A percentile compares a stretch with the other conserved stretches of the same genome.
These are phyloP conservation scores for Carex cristatella DNA, from an alignment of 176 grass and related monocot species.

Conservation along the genomic window DNA sequence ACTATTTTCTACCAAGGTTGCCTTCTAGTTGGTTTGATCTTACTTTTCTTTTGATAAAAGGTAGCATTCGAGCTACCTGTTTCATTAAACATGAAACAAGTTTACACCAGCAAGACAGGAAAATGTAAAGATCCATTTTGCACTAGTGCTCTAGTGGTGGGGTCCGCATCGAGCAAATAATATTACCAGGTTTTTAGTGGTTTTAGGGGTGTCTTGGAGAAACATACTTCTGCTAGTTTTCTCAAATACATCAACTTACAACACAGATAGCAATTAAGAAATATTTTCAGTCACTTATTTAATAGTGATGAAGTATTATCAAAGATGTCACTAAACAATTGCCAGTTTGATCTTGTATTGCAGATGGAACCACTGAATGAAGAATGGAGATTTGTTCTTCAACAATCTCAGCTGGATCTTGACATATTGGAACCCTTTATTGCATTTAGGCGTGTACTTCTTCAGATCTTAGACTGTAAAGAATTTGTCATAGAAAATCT, in stretches of 20 bases:
- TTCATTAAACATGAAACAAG: too few relatives aligned
- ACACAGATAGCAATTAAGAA: not conserved
- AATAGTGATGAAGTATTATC: not conserved
- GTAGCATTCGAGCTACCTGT: too few relatives aligned
- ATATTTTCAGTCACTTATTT: not conserved
- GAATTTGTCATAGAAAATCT: constrained; percentile 67
- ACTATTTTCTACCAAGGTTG: not conserved
- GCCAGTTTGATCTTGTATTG: constrained; percentile 23
- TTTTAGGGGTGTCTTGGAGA: not conserved
- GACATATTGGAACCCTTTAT: constrained; percentile 89
- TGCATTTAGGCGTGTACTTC: constrained; percentile 65
- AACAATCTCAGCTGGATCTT: constrained; percentile 57
- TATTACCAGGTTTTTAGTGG: not conserved
- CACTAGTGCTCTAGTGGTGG: not conserved
- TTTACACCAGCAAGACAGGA: too few relatives aligned
- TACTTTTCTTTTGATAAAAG: too few relatives aligned
- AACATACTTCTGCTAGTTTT: not conserved
- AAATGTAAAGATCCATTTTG: not conserved
- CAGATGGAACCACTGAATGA: constrained; percentile 65
- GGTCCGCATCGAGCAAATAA: not conserved
- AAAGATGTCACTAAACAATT: not conserved
- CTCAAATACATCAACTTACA: not conserved
- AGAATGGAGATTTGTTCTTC: constrained; percentile 71
- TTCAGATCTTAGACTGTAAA: constrained; percentile 70
- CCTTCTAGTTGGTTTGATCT: not conserved